Base-by-base conservation (phyloP, 2,329 filamentous ascomycete genomes). In the Fusarium burgessii region DNA sequence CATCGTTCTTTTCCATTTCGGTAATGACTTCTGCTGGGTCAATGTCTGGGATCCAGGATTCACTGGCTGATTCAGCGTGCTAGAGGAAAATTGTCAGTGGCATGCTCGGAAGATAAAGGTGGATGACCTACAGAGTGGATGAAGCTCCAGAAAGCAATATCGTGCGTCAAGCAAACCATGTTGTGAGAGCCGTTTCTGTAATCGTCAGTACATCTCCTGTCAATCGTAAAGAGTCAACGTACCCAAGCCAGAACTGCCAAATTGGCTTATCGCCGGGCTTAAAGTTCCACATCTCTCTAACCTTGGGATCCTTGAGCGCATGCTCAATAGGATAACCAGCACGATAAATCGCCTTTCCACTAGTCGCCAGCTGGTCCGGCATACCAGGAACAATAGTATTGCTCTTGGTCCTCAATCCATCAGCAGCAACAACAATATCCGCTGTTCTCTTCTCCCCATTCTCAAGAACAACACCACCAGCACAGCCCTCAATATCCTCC, bases 201-300 rank as follows among this genome's bases (percentile, higher is more conserved):
- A 17, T 1, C 0, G 32, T 70, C 6, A 70, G 68, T 33, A 4
- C 1, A 0, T 4, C 4, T 5, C 23, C 3, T 0, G 6, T 1
- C 0, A 1, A 2, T 4, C 9, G 0, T 7, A 11, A 29, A 29
- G 5, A 29, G 2, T 0, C 0, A 7, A 56, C 68, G 41, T 1
- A 70, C 68, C 68, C 68, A 29, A 70, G 67, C 68, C 68, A 70
- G 4, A 70, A 70, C 1, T 70, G 68, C 68, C 68, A 70, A 3
- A 70, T 52, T 0, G 68, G 68, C 23, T 71, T 68, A 3, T 54
- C 52, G 0, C 27, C 32, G 7, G 68, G 68, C 8, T 71, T 42
- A 15, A 70, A 70, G 5, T 70, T 56, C 68, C 68, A 70, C 68
- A 71, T 70, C 57, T 70, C 67, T 5, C 41, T 9, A 1, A 71